These are phyloP conservation scores for Pseudozyma pruni DNA, from an alignment of 1,284 basidiomycete genomes.

Conservation along the genomic window DNA sequence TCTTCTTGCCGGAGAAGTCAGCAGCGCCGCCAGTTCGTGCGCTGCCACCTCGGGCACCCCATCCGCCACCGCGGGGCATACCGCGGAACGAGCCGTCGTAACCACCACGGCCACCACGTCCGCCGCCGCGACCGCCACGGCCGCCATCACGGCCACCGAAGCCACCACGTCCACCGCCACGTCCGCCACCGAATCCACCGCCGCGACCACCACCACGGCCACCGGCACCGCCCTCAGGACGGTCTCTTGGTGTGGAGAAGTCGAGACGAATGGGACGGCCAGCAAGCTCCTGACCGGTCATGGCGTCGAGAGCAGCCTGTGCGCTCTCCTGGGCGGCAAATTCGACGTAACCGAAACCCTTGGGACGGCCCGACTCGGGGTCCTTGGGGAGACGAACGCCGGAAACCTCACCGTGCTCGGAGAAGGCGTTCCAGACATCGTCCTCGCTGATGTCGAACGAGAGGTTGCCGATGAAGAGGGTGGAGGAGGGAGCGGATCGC, in stretches of 20 bases:
- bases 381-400: slow-evolving; percentile 92
- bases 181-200: slow-evolving; percentile 40
- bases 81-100: slow-evolving; percentile 71
- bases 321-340: slow-evolving; percentile 84
- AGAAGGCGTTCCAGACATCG: slow-evolving; percentile 88
- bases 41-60: slow-evolving; percentile 51
- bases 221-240: slow-evolving; percentile 69
- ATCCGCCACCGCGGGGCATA: slow-evolving; percentile 68
- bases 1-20: slow-evolving; percentile 81
- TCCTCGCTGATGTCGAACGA: slow-evolving; percentile 83
- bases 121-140: slow-evolving; percentile 74
- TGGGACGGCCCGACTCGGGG: slow-evolving; percentile 86
- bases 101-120: slow-evolving; percentile 71
- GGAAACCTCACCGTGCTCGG: slow-evolving; percentile 87
- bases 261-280: slow-evolving; percentile 86
- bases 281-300: slow-evolving; percentile 81
- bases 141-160: slow-evolving; percentile 73
- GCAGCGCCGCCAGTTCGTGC: slow-evolving; percentile 80
- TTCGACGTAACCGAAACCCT: slow-evolving; percentile 98
- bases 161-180: slow-evolving; percentile 73
- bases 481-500: slow-evolving; percentile 81
- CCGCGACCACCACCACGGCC: slow-evolving; percentile 73
- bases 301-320: slow-evolving; percentile 79
- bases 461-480: slow-evolving; percentile 88
- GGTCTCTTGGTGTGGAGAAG: slow-evolving; percentile 83